phyloP scores from a whole-genome alignment of 371 early-diverging fungal species.

The Parasitella parasitica region DNA sequence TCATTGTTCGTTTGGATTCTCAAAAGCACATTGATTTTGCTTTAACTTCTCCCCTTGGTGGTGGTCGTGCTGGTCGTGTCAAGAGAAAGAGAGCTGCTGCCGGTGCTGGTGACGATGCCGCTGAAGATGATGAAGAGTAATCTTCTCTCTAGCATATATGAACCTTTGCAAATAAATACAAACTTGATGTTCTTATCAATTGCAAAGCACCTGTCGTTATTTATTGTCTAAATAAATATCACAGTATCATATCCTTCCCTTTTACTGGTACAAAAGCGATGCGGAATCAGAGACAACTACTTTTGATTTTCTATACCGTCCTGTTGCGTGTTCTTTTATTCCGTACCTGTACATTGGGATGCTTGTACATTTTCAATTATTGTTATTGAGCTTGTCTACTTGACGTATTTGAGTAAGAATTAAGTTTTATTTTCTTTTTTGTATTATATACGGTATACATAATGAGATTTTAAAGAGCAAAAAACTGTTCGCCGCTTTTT shows the following conservation, averaged over 20 bases:
- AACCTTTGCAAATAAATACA: slow-evolving; percentile 53
- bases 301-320: too few relatives aligned
- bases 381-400: not conserved
- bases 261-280: not conserved
- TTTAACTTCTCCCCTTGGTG: slow-evolving; percentile 97
- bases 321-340: not conserved
- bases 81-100: slow-evolving; percentile 89
- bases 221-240: slow-evolving; percentile 7
- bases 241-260: slow-evolving; percentile 26
- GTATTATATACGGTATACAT: not conserved
- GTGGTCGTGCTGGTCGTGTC: slow-evolving; percentile 97
- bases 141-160: slow-evolving; percentile 27
- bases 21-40: slow-evolving; percentile 99
- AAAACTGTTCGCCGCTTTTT: slow-evolving; percentile 59
- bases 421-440: not conserved
- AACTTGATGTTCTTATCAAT: slow-evolving; percentile 17
- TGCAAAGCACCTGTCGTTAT: slow-evolving; percentile 53
- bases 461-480: slow-evolving; percentile 37
- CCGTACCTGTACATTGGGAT: not conserved
- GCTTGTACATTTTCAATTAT: not conserved
- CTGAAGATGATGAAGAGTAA: slow-evolving; percentile 68
- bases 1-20: slow-evolving; percentile 92
- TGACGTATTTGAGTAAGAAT: too few relatives aligned
- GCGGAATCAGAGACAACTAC: too few relatives aligned
- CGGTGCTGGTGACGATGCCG: slow-evolving; percentile 68